Conservation (phyloP, 2,329 filamentous ascomycete genomes). For the Chaetomium strumarium region DNA sequence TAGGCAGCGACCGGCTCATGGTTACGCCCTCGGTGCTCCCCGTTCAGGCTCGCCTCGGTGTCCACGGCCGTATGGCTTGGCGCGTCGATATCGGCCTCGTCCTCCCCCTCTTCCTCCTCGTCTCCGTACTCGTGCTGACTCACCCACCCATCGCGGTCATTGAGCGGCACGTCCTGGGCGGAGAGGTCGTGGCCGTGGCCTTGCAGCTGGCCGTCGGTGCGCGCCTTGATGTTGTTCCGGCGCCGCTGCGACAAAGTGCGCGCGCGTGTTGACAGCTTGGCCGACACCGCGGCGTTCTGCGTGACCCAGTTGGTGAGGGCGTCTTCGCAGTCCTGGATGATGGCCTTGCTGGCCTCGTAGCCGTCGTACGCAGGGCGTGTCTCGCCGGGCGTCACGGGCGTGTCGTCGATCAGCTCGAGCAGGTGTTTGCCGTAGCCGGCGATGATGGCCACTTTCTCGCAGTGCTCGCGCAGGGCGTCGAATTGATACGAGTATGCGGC, state of each 20-base stretch:
- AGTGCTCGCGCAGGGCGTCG: conserved; percentile 93
- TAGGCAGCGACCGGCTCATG: conserved; percentile 47
- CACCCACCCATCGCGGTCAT: conserved; percentile 76
- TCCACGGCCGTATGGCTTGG: conserved; percentile 43
- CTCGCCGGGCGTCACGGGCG: conserved; percentile 93
- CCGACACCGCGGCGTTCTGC: conserved; percentile 79
- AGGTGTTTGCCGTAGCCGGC: conserved; percentile 97
- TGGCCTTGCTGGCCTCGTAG: conserved; percentile 96
- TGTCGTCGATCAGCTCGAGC: conserved; percentile 94
- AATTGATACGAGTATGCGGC: conserved; percentile 97
- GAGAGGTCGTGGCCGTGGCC: conserved; percentile 55
- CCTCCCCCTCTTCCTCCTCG: conserved; percentile 60
- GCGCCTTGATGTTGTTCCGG: conserved; percentile 61
- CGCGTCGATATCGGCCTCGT: conserved; percentile 35
- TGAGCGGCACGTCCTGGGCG: conserved; percentile 70
- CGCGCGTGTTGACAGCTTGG: conserved; percentile 80
- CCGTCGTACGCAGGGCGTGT: conserved; percentile 94
- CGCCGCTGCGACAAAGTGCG: conserved; percentile 84
- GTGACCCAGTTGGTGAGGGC: conserved; percentile 95
- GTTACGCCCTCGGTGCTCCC: conserved; percentile 51
- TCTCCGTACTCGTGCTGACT: conserved; percentile 56
- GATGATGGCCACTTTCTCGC: conserved; percentile 96
- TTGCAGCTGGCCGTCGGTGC: conserved; percentile 53
- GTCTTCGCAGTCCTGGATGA: conserved; percentile 98
- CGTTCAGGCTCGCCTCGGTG: conserved; percentile 47